Percentiles rank a stretch among this genome's conserved stretches.
These are phyloP conservation scores for Lolium perenne DNA, from an alignment of 176 grass and related monocot species.

Conservation along the genomic window DNA sequence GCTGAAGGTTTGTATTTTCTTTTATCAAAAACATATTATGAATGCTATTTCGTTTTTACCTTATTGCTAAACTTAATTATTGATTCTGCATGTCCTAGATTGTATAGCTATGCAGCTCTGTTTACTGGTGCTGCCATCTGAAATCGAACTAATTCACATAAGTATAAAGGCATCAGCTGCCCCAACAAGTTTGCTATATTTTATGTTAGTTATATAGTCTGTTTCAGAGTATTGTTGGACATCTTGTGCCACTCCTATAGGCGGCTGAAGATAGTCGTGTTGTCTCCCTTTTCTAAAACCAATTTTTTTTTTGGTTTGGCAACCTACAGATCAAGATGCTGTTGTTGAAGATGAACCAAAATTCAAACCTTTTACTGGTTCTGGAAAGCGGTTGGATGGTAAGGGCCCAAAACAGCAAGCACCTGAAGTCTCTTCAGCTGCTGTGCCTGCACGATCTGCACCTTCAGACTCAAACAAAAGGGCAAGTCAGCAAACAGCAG, in stretches of 20 bases:
- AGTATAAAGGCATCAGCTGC: neutral
- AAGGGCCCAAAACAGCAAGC: slow-evolving; percentile 54
- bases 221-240: neutral
- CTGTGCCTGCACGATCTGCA: slow-evolving; percentile 20
- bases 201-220: neutral
- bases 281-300: slow-evolving; percentile 6
- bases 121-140: slow-evolving; percentile 15
- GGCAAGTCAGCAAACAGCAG: slow-evolving; percentile 48
- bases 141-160: slow-evolving; percentile 20
- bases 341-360: slow-evolving; percentile 51
- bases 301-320: neutral
- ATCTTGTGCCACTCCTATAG: neutral
- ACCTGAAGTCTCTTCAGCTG: slow-evolving; percentile 8
- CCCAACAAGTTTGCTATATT: slow-evolving; percentile 20
- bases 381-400: slow-evolving; percentile 69
- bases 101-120: slow-evolving; percentile 25
- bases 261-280: neutral
- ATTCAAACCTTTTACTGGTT: slow-evolving; percentile 81
- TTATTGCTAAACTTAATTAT: neutral
- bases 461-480: slow-evolving; percentile 47
- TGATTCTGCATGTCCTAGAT: neutral
- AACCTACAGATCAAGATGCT: slow-evolving; percentile 42
- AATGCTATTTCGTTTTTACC: slow-evolving; percentile 8
- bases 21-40: slow-evolving; percentile 26
- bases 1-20: slow-evolving; percentile 60